Percentiles rank a stretch among this genome's conserved stretches.
Evolutionary conservation across 768 basidiomycete species (phyloP).

Genomic region (Termitomyces sp.): DNA sequence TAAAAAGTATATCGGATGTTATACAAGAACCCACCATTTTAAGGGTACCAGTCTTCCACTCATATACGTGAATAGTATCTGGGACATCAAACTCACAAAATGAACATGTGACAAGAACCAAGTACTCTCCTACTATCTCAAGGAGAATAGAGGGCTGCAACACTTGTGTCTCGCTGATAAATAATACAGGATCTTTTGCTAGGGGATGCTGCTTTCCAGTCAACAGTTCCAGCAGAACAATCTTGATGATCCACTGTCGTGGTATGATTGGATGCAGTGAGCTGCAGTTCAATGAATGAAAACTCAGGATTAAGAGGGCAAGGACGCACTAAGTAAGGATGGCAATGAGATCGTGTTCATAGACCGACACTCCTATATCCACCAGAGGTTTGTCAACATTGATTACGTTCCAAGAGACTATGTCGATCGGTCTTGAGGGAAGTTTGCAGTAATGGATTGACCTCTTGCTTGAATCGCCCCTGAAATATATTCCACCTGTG

Average conservation of each 20-base stretch:
- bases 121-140: conserved; percentile 17
- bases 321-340: conserved; percentile 35
- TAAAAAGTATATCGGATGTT: background rate
- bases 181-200: conserved; percentile 17
- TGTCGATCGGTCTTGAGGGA: conserved; percentile 23
- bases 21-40: conserved; percentile 8
- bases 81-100: background rate
- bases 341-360: conserved; percentile 41
- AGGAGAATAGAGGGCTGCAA: conserved; percentile 9
- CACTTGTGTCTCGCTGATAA: conserved; percentile 19
- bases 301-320: background rate
- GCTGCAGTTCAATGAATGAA: background rate
- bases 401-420: conserved; percentile 25
- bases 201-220: conserved; percentile 12
- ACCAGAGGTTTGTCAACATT: conserved; percentile 26
- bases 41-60: conserved; percentile 14
- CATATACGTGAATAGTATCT: conserved; percentile 13
- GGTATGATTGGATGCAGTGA: background rate
- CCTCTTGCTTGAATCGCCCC: conserved; percentile 24
- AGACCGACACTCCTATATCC: conserved; percentile 38
- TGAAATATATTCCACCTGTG: conserved; percentile 34
- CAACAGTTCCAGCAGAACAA: conserved; percentile 4
- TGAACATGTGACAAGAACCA: conserved; percentile 9
- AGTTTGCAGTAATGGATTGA: conserved; percentile 29
- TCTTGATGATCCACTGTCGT: background rate